These are phyloP conservation scores for Hammondia hammondi DNA, from an alignment of 169 alveolate genomes.

Conservation along the genomic window DNA sequence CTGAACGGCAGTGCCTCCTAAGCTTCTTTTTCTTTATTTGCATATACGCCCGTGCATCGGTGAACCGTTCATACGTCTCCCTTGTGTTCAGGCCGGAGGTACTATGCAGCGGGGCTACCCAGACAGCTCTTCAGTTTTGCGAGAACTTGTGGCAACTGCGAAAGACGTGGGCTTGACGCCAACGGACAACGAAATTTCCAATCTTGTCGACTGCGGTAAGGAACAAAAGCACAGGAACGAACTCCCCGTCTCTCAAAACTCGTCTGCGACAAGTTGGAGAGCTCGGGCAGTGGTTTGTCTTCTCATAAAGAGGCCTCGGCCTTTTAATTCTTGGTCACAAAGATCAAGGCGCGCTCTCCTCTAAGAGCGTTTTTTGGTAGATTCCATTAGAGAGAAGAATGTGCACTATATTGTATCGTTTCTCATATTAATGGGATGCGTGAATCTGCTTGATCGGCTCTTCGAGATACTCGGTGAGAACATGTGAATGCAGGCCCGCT, in stretches of 20 bases:
- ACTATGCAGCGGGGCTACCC: slow-evolving; percentile 31
- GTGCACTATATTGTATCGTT: background rate
- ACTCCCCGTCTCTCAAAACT: too few species aligned
- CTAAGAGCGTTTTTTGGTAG: too few species aligned
- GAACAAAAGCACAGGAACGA: background rate
- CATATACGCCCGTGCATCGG: background rate
- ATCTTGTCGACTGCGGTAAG: slow-evolving; percentile 58
- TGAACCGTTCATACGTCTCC: background rate
- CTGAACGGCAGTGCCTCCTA: background rate
- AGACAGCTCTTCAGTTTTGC: slow-evolving; percentile 31
- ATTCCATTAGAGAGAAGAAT: background rate
- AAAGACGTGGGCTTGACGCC: slow-evolving; percentile 59
- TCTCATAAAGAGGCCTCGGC: too few species aligned
- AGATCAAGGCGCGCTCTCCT: too few species aligned
- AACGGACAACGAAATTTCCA: slow-evolving; percentile 42
- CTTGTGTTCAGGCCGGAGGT: slow-evolving; percentile 60
- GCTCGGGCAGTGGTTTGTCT: too few species aligned
- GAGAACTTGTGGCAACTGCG: slow-evolving; percentile 38
- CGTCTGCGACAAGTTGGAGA: too few species aligned
- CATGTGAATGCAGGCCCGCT: background rate
- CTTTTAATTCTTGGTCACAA: too few species aligned
- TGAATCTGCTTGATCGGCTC: too few species aligned
- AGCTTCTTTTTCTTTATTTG: background rate
- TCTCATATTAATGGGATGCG: background rate
- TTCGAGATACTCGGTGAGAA: background rate